A percentile compares a stretch with the other conserved stretches of the same genome.
These are phyloP conservation scores for Paramecium primaurelia DNA, from an alignment of 73 alveolate species.

Conservation along the genomic window DNA sequence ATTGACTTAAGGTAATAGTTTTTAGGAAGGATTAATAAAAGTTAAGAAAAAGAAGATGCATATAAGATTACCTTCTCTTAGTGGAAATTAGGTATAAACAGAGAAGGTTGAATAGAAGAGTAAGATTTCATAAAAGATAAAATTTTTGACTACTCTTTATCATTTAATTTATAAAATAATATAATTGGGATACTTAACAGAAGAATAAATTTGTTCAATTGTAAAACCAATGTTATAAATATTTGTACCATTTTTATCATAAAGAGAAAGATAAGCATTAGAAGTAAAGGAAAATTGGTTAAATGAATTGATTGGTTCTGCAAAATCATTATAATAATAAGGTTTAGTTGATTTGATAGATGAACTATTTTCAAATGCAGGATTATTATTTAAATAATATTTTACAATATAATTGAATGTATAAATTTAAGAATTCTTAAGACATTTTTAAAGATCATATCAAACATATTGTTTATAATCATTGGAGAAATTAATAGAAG, in stretches of 20 bases:
- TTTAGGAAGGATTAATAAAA: slow-evolving; percentile 11
- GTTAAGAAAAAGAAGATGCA: background rate
- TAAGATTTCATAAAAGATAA: background rate
- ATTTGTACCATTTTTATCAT: background rate
- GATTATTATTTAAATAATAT: background rate
- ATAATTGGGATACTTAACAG: slow-evolving; percentile 7
- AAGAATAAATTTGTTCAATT: background rate
- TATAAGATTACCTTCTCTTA: background rate
- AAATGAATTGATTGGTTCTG: background rate
- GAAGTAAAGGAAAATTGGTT: slow-evolving; percentile 34
- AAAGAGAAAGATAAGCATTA: background rate
- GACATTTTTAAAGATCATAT: slow-evolving; percentile 11
- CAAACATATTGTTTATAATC: background rate
- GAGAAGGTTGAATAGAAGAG: slow-evolving; percentile 18
- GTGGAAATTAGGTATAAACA: background rate
- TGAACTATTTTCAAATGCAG: background rate
- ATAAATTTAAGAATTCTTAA: background rate
- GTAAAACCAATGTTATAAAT: slow-evolving; percentile 21
- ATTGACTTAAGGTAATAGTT: background rate
- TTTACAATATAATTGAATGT: background rate
- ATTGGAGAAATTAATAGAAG: background rate
- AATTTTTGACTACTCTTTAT: slow-evolving; percentile 15
- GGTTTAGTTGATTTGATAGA: slow-evolving; percentile 10
- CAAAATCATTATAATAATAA: background rate
- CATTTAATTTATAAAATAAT: background rate